Percentiles rank a stretch among this genome's conserved stretches.
Conservation (phyloP, 2,329 filamentous ascomycete species). For the Phaeophleospora eucalypticola region DNA sequence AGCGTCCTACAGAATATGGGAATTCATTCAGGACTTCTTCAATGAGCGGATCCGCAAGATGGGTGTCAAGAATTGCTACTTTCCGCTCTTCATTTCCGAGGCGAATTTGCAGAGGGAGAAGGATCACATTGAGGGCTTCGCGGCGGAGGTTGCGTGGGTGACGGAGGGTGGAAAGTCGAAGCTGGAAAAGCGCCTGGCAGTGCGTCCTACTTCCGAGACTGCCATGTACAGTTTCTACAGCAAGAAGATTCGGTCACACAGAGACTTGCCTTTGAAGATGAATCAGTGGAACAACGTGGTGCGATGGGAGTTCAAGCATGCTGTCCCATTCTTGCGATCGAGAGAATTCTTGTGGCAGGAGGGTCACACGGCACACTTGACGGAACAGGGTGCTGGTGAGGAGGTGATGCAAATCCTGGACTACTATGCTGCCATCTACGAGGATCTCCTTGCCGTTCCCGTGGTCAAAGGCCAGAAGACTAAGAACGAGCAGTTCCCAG, state of each 20-base stretch:
- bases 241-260: constrained; percentile 94
- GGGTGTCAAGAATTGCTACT: constrained; percentile 92
- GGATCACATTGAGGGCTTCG: constrained; percentile 98
- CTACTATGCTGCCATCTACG: constrained; percentile 86
- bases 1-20: constrained; percentile 64
- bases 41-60: constrained; percentile 75
- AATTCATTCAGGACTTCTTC: constrained; percentile 57
- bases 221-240: constrained; percentile 96
- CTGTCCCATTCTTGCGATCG: constrained; percentile 78
- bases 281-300: constrained; percentile 98
- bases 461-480: constrained; percentile 94
- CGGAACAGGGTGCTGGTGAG: constrained; percentile 70
- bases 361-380: constrained; percentile 88
- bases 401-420: constrained; percentile 94
- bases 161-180: constrained; percentile 88
- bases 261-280: constrained; percentile 86
- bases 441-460: constrained; percentile 88
- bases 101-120: constrained; percentile 86
- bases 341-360: constrained; percentile 98
- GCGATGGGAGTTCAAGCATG: constrained; percentile 95
- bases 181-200: constrained; percentile 73
- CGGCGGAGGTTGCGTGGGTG: constrained; percentile 85
- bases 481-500: constrained; percentile 96
- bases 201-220: constrained; percentile 66
- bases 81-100: constrained; percentile 90